A percentile compares a stretch with the other conserved stretches of the same genome.
Conservation (phyloP, 306 rosid species). For the Trifolium subterraneum region DNA sequence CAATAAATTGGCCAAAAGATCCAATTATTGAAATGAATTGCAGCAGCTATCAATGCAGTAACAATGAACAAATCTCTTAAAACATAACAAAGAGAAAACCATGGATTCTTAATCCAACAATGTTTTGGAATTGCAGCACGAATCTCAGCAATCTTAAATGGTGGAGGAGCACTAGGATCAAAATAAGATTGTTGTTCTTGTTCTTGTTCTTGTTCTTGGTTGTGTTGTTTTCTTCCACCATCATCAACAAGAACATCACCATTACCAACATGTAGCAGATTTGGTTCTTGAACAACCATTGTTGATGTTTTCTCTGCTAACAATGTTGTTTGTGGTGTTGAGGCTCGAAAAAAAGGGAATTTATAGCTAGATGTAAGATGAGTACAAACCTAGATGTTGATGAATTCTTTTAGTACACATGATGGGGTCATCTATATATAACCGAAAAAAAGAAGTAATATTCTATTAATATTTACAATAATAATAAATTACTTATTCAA, state of each 20-base stretch:
- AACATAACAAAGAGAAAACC: slow-evolving; percentile 74
- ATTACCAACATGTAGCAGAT: slow-evolving; percentile 22
- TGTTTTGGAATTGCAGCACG: slow-evolving; percentile 88
- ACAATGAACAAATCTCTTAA: slow-evolving; percentile 63
- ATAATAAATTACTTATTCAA: background rate
- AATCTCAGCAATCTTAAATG: slow-evolving; percentile 79
- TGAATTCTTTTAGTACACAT: slow-evolving; percentile 34
- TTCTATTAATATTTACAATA: background rate
- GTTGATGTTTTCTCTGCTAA: slow-evolving; percentile 20
- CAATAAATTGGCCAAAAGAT: slow-evolving; percentile 78
- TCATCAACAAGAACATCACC: slow-evolving; percentile 16
- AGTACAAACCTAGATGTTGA: slow-evolving; percentile 32
- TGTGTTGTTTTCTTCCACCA: background rate
- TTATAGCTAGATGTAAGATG: slow-evolving; percentile 32
- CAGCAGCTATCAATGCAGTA: slow-evolving; percentile 51
- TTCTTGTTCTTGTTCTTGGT: background rate
- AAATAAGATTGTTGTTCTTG: slow-evolving; percentile 37
- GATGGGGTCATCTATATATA: slow-evolving; percentile 31
- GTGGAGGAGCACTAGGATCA: slow-evolving; percentile 91
- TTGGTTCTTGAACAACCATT: slow-evolving; percentile 43
- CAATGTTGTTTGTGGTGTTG: slow-evolving; percentile 2
- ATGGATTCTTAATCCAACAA: slow-evolving; percentile 86
- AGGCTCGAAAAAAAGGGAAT: background rate
- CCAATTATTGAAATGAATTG: slow-evolving; percentile 56
- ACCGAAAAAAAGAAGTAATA: slow-evolving; percentile 1